Base-by-base conservation (phyloP, 345 rosid species). In the Eucalyptus shirleyi region DNA sequence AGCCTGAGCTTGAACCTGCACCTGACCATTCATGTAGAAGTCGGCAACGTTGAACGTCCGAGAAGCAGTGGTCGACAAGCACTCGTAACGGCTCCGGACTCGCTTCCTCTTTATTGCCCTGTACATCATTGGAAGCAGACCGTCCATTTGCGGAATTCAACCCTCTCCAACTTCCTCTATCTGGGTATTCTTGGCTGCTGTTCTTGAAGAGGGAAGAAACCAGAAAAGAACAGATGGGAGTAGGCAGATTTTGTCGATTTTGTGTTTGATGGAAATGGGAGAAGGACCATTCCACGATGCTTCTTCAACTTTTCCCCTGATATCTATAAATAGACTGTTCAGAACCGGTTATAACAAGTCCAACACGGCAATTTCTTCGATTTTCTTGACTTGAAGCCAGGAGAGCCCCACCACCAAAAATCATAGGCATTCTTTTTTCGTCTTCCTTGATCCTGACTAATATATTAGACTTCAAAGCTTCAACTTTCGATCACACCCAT, bases 91-190 rank as follows among this genome's bases (percentile, higher is more conserved):
- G 83, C 96, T 90, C 49, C 97, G 98, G 81, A 89, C 93, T 60
- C 85, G 92, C 72, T 44, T 95, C 94, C 92, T 95, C 98, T 91
- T 96, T 77, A 97, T 89, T 45, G 97, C 97, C 87, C 89, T 96
- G 92, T 86, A 94, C 42, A 96, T 92, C 94, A 96, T 82, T 32
- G 99, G 99, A 51, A 98, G 91, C 9, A 98, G 91, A 32, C 99
- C 99, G 37, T 98, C 99, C 99, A 97, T 97, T 9, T 47, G 83
- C 47, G 24, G 24, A 77, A 77, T 1, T 77, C 83, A 21, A 23
- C 47, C 47, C 16, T n/a, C 34, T 34, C 15, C 2, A 19, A 72
- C 28, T 72, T 37, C 9, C 45, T 37, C 24, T 19, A 2, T 10
- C 53, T 86, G 87, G 53, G 53, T 50, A 34, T 50, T 30, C 17